A percentile compares a stretch with the other conserved stretches of the same genome.
These are phyloP conservation scores for Microsporum ferrugineum DNA, from an alignment of 2,329 filamentous ascomycete genomes.

Conservation along the genomic window DNA sequence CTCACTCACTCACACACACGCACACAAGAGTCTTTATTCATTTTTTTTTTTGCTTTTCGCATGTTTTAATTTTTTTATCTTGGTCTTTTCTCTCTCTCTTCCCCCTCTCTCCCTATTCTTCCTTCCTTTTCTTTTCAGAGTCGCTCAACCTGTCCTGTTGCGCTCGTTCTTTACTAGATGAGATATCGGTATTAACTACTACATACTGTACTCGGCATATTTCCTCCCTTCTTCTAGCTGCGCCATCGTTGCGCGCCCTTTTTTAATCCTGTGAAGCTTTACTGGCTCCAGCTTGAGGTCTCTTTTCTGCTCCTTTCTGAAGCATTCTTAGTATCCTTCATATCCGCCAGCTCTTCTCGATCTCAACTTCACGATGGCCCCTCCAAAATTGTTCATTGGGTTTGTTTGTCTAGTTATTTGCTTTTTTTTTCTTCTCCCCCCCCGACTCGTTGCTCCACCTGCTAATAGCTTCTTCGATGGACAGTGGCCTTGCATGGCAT, in stretches of 20 bases:
- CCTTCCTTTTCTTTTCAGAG: background rate
- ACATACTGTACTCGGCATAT: background rate
- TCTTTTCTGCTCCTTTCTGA: background rate
- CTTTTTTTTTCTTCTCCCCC: background rate
- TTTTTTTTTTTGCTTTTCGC: background rate
- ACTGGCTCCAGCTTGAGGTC: background rate
- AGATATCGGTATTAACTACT: background rate
- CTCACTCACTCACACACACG: background rate
- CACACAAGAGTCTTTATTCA: background rate
- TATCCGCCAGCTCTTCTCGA: background rate
- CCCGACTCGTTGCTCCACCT: background rate
- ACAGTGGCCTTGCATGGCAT: slow-evolving; percentile 93
- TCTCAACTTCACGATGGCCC: background rate
- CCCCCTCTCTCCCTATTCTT: background rate
- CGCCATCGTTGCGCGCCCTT: background rate
- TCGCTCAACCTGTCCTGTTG: background rate
- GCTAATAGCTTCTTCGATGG: slow-evolving; percentile 11
- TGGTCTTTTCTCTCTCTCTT: background rate
- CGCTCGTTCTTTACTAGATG: background rate
- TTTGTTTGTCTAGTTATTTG: slow-evolving; percentile 43
- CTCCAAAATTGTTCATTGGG: slow-evolving; percentile 78
- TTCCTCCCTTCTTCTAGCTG: background rate
- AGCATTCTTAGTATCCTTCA: background rate
- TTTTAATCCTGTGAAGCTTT: background rate
- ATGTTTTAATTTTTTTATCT: background rate